A percentile compares a stretch with the other conserved stretches of the same genome.
phyloP scores from a whole-genome alignment of 2,329 filamentous ascomycete genomes.

The Thielaviopsis euricoi region DNA sequence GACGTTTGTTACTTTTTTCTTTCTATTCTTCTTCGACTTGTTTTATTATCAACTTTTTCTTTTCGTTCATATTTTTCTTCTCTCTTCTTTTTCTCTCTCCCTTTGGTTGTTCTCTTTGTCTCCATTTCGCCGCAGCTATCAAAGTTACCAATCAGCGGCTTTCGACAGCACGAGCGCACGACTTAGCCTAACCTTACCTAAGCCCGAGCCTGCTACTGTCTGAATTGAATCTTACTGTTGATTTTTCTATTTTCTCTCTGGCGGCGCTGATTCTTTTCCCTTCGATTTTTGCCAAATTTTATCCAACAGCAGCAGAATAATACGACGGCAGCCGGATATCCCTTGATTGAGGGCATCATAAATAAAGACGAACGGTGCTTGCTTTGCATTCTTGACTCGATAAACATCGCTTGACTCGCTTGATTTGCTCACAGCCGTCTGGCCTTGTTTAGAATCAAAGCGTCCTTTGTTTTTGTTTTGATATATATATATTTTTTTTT shows the following conservation, averaged over 20 bases:
- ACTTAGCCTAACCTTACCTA: not conserved
- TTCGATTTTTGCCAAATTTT: not conserved
- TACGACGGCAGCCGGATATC: not conserved
- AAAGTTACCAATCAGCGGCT: not conserved
- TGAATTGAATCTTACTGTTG: not conserved
- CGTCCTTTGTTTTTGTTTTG: not conserved
- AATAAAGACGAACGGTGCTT: not conserved
- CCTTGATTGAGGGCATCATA: not conserved
- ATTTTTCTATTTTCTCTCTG: not conserved
- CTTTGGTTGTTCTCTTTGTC: not conserved
- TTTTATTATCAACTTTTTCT: conserved; percentile 10
- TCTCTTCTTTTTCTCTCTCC: not conserved
- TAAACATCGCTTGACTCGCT: not conserved
- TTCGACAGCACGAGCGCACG: not conserved
- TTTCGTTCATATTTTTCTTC: not conserved
- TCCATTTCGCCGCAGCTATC: not conserved
- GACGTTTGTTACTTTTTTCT: too few relatives aligned
- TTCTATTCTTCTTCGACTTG: conserved; percentile 13
- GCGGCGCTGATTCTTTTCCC: not conserved
- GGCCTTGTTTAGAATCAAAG: not conserved
- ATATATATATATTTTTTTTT: too few relatives aligned
- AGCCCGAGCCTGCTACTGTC: not conserved
- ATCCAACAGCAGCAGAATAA: not conserved
- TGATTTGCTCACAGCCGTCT: not conserved
- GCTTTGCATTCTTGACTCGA: not conserved